Base-by-base conservation (phyloP, 31 red algal genomes). In the Odonthalia washingtoniensis region DNA sequence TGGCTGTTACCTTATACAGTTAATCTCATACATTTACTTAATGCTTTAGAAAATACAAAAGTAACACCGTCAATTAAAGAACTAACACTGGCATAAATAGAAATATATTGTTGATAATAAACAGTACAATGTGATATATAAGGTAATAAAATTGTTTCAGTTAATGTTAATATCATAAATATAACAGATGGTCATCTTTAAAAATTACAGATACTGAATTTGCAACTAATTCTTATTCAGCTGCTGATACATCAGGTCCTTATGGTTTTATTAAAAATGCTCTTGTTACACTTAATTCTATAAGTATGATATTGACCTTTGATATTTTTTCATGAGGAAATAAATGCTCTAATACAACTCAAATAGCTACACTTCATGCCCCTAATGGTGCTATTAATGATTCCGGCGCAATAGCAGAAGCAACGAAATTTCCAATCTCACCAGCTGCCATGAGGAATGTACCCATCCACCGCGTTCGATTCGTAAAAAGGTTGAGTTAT, bases 321-420 rank as follows among this genome's bases (percentile, higher is more conserved):
- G 80, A 77, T 32, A 84, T 67, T n/a, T n/a, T 40, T 70, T 90
- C 87, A 61, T 84, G 78, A 40, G 90, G 49, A n/a, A n/a, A n/a
- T n/a, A n/a, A n/a, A n/a, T n/a, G n/a, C n/a, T n/a, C n/a, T n/a
- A n/a, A n/a, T n/a, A 94, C 74, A 35, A 79, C 91, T 40, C 78
- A 83, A 5, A 94, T 66, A 43, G 85, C 91, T 36, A 94, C 91
- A 30, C 80, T 85, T 86, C 91, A 94, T 72, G 86, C 91, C 38
- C 91, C 91, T n/a, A 94, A 65, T 35, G 91, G 91, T 21, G 91
- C 87, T 49, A 94, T 70, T 26, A 94, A 60, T 34, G 91, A 94
- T 44, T 49, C 75, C 3, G 91, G 87, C 40, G 85, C 85, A 74
- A 94, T 90, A 26, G 91, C 91, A 70, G 90, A 94, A 57, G 91